phyloP scores from a whole-genome alignment of 2,329 filamentous ascomycete genomes.

The Phaeosphaeria sp. region DNA sequence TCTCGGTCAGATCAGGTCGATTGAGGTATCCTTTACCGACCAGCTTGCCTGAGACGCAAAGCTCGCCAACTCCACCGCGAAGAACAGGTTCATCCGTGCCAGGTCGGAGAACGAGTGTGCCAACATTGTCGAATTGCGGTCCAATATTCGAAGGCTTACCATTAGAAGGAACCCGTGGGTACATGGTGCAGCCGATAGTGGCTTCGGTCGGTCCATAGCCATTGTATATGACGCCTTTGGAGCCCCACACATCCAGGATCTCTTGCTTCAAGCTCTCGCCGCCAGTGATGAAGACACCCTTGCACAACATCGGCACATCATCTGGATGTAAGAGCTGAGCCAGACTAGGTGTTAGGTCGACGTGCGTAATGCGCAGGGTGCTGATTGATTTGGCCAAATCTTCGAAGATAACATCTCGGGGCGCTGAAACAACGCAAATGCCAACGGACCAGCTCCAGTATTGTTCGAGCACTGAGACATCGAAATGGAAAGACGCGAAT shows the following conservation, averaged over 20 bases:
- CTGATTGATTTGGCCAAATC: conserved; percentile 78
- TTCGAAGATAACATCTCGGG: conserved; percentile 83
- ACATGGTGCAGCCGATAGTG: conserved; percentile 92
- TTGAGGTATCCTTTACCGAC: conserved; percentile 92
- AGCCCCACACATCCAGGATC: conserved; percentile 85
- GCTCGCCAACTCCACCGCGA: conserved; percentile 81
- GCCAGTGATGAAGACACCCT: conserved; percentile 90
- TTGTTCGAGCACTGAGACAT: conserved; percentile 90
- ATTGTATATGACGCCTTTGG: conserved; percentile 83
- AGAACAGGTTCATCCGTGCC: conserved; percentile 75
- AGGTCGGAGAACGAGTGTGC: conserved; percentile 77
- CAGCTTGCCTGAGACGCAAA: conserved; percentile 85
- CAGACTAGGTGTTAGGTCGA: conserved; percentile 88
- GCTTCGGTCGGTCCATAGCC: conserved; percentile 90
- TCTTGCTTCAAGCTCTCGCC: conserved; percentile 89
- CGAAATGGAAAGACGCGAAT: conserved; percentile 93
- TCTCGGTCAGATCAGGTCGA: conserved; percentile 74
- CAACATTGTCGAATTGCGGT: conserved; percentile 84
- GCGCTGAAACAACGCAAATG: conserved; percentile 81
- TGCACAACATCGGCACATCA: conserved; percentile 79
- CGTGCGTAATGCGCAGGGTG: conserved; percentile 79
- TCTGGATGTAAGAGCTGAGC: conserved; percentile 79
- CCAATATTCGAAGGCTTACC: conserved; percentile 90
- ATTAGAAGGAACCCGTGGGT: conserved; percentile 76
- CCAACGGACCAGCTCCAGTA: conserved; percentile 96